Evolutionary conservation across 2,329 filamentous ascomycete genomes (phyloP).

Genomic region (Cryphonectria radicalis): DNA sequence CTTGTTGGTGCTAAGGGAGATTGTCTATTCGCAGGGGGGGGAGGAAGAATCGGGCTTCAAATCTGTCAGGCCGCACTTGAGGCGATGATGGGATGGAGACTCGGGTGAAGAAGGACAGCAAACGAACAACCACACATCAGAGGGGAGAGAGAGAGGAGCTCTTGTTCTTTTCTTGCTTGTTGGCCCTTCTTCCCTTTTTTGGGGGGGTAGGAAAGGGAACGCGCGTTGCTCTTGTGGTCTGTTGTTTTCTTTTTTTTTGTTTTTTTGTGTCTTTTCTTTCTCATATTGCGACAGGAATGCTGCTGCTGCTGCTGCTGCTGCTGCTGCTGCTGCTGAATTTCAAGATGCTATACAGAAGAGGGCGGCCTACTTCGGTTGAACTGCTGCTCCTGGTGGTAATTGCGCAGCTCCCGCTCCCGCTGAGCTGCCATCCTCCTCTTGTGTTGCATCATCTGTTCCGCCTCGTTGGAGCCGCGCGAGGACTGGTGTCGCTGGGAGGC

Average conservation of each 20-base stretch:
- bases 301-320: conserved; percentile 35
- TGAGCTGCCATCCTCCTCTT: conserved; percentile 99
- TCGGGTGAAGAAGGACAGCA: not conserved
- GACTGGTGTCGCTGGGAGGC: conserved; percentile 89
- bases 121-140: conserved; percentile 3
- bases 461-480: conserved; percentile 82
- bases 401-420: conserved; percentile 97
- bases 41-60: conserved; percentile 31
- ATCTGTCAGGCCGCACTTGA: conserved; percentile 30
- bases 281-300: conserved; percentile 45
- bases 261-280: conserved; percentile 38
- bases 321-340: conserved; percentile 28
- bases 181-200: not conserved
- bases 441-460: conserved; percentile 98
- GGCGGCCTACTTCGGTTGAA: conserved; percentile 98
- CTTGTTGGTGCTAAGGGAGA: conserved; percentile 14
- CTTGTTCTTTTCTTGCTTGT: not conserved
- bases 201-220: not conserved
- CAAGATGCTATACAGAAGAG: conserved; percentile 70
- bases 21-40: conserved; percentile 32
- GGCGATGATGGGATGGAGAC: conserved; percentile 17
- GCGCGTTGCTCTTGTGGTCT: conserved; percentile 1
- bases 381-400: conserved; percentile 99
- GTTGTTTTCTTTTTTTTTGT: conserved; percentile 39
- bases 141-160: not conserved